Evolutionary conservation across 2,329 filamentous ascomycete genomes (phyloP).

Genomic region (Aspergillus flavus): DNA sequence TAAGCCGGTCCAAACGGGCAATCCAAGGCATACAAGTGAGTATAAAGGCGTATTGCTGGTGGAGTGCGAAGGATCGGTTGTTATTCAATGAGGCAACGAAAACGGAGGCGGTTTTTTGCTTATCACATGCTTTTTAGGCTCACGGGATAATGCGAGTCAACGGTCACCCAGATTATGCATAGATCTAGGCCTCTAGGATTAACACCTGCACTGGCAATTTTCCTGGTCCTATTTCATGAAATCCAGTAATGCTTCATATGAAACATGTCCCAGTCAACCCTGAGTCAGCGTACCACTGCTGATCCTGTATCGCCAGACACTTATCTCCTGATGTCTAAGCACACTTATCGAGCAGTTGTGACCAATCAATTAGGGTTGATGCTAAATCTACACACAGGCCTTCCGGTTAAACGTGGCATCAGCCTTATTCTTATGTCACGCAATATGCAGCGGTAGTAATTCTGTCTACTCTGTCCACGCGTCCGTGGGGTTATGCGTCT

Average conservation of each 20-base stretch:
- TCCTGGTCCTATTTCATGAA: not conserved
- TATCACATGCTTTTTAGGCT: constrained; percentile 22
- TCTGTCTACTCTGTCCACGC: not conserved
- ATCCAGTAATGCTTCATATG: not conserved
- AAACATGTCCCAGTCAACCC: not conserved
- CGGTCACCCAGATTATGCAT: not conserved
- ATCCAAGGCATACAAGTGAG: not conserved
- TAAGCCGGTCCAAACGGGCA: not conserved
- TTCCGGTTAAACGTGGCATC: not conserved
- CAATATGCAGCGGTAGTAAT: constrained; percentile 4
- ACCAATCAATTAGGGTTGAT: not conserved
- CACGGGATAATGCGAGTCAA: constrained; percentile 1
- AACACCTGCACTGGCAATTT: not conserved
- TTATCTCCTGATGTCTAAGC: not conserved
- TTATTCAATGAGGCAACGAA: not conserved
- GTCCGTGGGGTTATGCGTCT: constrained; percentile 18
- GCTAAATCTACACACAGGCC: not conserved
- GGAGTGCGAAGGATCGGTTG: not conserved
- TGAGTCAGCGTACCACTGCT: not conserved
- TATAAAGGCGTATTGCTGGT: not conserved
- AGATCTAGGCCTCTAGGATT: not conserved
- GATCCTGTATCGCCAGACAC: not conserved
- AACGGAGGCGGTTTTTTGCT: constrained; percentile 17
- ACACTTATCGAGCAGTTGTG: not conserved
- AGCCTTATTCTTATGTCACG: constrained; percentile 1